Evolutionary conservation across 495 filamentous ascomycete species (phyloP).

Genomic region (Talaromyces adpressus): DNA sequence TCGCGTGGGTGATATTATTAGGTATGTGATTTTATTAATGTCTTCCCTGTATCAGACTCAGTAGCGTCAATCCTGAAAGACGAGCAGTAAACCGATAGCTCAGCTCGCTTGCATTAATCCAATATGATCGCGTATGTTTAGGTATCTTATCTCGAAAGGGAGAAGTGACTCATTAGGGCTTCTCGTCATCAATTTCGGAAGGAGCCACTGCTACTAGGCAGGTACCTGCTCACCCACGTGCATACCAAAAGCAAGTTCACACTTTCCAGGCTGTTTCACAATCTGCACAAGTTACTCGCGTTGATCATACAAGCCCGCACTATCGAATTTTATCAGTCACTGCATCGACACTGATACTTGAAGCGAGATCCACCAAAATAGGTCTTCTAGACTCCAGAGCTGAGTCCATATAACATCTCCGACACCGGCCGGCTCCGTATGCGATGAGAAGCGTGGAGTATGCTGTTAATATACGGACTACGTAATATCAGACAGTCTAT

Average conservation of each 20-base stretch:
- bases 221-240: neutral
- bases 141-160: too few species aligned
- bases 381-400: neutral
- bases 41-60: neutral
- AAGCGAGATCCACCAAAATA: neutral
- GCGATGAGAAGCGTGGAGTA: neutral
- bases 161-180: neutral
- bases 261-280: neutral
- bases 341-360: neutral
- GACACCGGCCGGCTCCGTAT: neutral
- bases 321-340: neutral
- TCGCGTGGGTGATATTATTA: neutral
- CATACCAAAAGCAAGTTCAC: neutral
- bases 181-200: neutral
- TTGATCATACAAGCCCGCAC: neutral
- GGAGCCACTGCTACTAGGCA: neutral
- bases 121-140: too few species aligned
- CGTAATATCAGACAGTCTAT: neutral
- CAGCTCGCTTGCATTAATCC: too few species aligned
- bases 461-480: neutral
- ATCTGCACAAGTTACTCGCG: neutral
- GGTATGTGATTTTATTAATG: neutral
- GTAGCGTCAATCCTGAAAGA: too few species aligned
- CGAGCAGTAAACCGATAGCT: too few species aligned
- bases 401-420: neutral